These are phyloP conservation scores for Suhomyces sp. DNA, from an alignment of 805 yeast species.

Conservation along the genomic window DNA sequence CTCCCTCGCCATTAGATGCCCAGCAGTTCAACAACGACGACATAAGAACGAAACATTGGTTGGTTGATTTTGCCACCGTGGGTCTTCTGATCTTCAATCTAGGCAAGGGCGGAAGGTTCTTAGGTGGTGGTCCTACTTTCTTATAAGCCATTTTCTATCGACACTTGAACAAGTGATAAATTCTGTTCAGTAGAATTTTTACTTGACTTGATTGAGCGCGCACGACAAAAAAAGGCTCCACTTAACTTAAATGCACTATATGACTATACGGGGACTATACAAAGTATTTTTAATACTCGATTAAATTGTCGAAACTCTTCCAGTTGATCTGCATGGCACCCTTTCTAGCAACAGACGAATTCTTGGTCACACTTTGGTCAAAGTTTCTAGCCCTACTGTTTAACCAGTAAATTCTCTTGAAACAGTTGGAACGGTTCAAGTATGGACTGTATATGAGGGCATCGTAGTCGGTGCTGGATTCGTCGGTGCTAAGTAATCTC, in stretches of 20 bases:
- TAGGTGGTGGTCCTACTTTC: conserved; percentile 40
- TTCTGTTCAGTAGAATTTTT: neutral
- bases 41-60: conserved; percentile 78
- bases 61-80: conserved; percentile 52
- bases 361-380: conserved; percentile 1
- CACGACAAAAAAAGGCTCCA: conserved; percentile 2
- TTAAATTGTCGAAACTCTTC: conserved; percentile 7
- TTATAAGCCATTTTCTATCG: conserved; percentile 37
- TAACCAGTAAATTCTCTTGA: conserved; percentile 34
- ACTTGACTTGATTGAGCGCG: conserved; percentile 3
- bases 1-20: conserved; percentile 92
- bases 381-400: conserved; percentile 4
- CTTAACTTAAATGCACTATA: too few species aligned
- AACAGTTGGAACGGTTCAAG: conserved; percentile 14
- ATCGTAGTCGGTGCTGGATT: conserved; percentile 11
- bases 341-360: neutral
- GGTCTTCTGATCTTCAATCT: conserved; percentile 69
- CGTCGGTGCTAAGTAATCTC: neutral
- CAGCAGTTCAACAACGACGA: conserved; percentile 87
- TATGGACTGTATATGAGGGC: conserved; percentile 28
- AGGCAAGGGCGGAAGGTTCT: conserved; percentile 66
- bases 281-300: conserved; percentile 3
- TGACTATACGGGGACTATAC: too few species aligned
- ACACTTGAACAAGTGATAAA: neutral
- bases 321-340: conserved; percentile 3